Base-by-base conservation (phyloP, 1,284 basidiomycete genomes). In the Wolfiporia cocos region DNA sequence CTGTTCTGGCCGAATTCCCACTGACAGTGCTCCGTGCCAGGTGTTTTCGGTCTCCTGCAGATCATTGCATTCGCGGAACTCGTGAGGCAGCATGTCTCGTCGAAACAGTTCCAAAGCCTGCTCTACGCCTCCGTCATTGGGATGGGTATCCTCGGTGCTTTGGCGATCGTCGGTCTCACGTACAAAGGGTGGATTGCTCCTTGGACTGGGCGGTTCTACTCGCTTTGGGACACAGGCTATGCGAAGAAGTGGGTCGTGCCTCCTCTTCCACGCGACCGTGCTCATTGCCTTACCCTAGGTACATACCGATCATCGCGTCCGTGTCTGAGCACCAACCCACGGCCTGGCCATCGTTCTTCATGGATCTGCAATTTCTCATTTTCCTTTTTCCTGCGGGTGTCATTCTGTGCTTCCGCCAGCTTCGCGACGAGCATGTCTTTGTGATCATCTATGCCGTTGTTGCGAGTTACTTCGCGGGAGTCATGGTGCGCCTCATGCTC, bases 311-410 rank as follows among this genome's bases (percentile, higher is more conserved):
- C 70, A 98, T 99, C 58, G 96, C 96, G 5, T 98, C 95, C 17
- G 96, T 98, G 17, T 97, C 93, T n/a, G 96, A 99, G 67, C 96
- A 99, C 69, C 96, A 99, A 64, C 96, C 96, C 12, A 99, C 96
- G 9, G 95, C 96, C 30, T 99, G 96, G 96, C 93, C 95, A 3
- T 86, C 95, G 2, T 99, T 99, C 81, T 99, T 97, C 75, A 98
- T 97, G 83, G 95, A 99, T 65, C 81, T 99, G 47, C 88, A 98
- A 58, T 87, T 96, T 77, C 85, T 99, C 61, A 88, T 99, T 56
- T 97, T 93, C 78, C 69, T 96, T 45, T 99, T 99, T 81, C 96
- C 96, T 4, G 95, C 92, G 20, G 96, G 96, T 48, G 90, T 99
- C 36, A 77, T 90, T 57, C 70, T 96, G 50, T 94, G 92, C 66